Evolutionary conservation across 805 yeast genomes (phyloP).

Genomic region (Candida morakotiae): DNA sequence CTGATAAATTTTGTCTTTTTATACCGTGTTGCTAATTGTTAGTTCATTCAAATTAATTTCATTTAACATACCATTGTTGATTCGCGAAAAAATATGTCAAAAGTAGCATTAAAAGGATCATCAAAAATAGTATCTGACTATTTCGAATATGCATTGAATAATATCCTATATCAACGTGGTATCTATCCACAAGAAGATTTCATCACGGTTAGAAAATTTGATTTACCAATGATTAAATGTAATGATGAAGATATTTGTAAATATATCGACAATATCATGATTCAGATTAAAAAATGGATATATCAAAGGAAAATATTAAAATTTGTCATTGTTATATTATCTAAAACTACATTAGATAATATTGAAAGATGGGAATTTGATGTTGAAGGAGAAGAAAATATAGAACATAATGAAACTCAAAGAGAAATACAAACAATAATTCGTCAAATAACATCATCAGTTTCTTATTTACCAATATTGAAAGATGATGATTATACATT

Average conservation of each 20-base stretch:
- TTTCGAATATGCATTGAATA: constrained; percentile 76
- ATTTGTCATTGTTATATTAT: constrained; percentile 68
- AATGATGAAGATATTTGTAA: constrained; percentile 70
- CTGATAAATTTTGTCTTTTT: constrained; percentile 53
- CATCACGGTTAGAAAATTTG: constrained; percentile 72
- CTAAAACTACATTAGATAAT: constrained; percentile 60
- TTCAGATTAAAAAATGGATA: constrained; percentile 70
- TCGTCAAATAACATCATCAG: constrained; percentile 85
- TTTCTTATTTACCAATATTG: constrained; percentile 77
- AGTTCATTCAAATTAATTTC: neutral
- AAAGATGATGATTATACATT: constrained; percentile 61
- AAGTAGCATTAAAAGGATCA: constrained; percentile 70
- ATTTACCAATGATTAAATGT: constrained; percentile 65
- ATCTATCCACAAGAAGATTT: constrained; percentile 88
- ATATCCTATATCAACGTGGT: constrained; percentile 83
- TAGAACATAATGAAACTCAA: constrained; percentile 50
- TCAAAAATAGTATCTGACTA: constrained; percentile 77
- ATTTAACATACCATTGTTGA: constrained; percentile 3
- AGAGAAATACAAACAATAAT: constrained; percentile 79
- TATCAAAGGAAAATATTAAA: constrained; percentile 62
- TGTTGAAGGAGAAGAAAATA: constrained; percentile 38
- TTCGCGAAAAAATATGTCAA: constrained; percentile 16
- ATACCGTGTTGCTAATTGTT: constrained; percentile 59
- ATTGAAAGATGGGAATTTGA: constrained; percentile 88
- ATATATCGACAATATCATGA: constrained; percentile 64